Evolutionary conservation across 2,329 filamentous ascomycete species (phyloP), one percentile per base, ranked within the genome.

Genomic region (Aspergillus brunneoviolaceus): DNA sequence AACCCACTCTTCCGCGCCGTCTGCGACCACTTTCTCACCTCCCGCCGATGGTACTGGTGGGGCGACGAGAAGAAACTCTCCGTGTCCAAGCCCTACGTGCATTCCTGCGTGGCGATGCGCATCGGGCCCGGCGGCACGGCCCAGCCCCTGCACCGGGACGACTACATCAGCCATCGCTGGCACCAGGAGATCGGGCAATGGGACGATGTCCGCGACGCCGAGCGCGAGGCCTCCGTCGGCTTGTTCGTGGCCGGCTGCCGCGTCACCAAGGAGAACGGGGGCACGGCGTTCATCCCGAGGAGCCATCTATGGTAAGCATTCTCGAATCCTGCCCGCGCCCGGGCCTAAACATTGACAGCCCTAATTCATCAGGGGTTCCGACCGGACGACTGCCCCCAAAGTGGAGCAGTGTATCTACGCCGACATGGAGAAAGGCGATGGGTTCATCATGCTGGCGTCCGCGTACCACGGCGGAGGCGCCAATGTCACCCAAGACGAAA

Each of bases 231-330:
- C 2, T 61, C 57, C 12, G 59, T 70, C 27, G 66, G 68, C 1
- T 57, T 69, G 21, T 65, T 72, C n/a, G 62, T 72, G 3, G 69
- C 68, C 0, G 68, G 65, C 3, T 70, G 61, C 6, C 67, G 65
- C 27, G 63, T 67, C 7, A 70, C 65, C 1, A 68, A 63, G 29
- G 65, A 61, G 23, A 74, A 75, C 51, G 72, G 72, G 3, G 71
- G 70, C 9, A 75, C 72, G 12, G 63, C 67, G 42, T 67, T 70
- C 56, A 71, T 73, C 19, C 71, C 69, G 2, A 63, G 69, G 1
- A 67, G 64, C 35, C 72, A 74, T 60, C 58, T 70, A 2, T 70
- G 69, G 68, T 53, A n/a, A 23, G 51, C 27, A 29, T 10, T 11
- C 51, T n/a, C 21, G 12, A 16, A 27, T 12, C 10, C 14, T 7